Conservation (phyloP, 371 early-diverging fungal species). For the Haplosporangium sp. region DNA sequence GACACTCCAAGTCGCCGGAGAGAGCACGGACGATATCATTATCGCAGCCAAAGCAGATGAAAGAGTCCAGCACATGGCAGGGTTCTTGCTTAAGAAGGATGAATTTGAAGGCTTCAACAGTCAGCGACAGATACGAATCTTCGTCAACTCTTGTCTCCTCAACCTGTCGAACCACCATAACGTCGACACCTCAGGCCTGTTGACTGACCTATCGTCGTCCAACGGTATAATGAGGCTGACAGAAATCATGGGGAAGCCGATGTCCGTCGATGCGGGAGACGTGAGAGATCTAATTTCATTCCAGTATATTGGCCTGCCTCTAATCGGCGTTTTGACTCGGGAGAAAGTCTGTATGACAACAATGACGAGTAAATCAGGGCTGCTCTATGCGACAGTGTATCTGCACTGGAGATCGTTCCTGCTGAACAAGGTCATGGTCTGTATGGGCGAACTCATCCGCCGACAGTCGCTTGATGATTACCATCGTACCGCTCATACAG, state of each 20-base stretch:
- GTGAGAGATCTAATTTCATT: constrained; percentile 23
- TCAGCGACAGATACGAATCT: constrained; percentile 18
- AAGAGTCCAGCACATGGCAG: constrained; percentile 19
- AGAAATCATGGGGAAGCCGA: constrained; percentile 30
- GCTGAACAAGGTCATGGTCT: constrained; percentile 20
- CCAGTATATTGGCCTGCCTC: constrained; percentile 45
- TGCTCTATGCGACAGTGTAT: constrained; percentile 36
- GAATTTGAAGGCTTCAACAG: constrained; percentile 11
- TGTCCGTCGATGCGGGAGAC: constrained; percentile 24
- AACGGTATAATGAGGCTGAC: constrained; percentile 12
- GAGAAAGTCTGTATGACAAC: constrained; percentile 39
- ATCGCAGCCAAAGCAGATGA: constrained; percentile 13
- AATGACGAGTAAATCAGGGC: constrained; percentile 25
- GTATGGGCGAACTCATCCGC: constrained; percentile 18
- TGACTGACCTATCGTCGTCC: constrained; percentile 23
- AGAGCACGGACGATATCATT: constrained; percentile 50
- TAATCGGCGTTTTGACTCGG: constrained; percentile 50
- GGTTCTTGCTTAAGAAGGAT: constrained; percentile 8
- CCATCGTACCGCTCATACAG: not conserved
- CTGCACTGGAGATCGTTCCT: constrained; percentile 24
- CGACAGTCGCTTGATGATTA: constrained; percentile 15
- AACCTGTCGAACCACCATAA: constrained; percentile 54
- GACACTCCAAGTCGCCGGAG: constrained; percentile 35
- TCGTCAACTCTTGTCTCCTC: constrained; percentile 45
- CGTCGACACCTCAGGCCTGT: constrained; percentile 37